Evolutionary conservation across 805 yeast genomes (phyloP).

Genomic region (Sugiyamaella marilandica): DNA sequence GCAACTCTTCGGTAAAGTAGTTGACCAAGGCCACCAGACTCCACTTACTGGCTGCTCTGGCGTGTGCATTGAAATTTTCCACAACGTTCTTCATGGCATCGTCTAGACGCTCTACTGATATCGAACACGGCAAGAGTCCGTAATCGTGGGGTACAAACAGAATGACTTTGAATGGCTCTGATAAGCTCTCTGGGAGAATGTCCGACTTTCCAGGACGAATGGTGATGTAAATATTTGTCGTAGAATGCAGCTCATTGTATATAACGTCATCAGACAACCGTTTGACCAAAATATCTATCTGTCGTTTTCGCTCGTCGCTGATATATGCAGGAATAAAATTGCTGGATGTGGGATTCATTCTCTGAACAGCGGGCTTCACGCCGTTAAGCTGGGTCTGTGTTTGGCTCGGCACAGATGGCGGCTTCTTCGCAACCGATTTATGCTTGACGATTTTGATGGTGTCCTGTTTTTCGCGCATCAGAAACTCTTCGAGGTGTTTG

Average conservation of each 20-base stretch:
- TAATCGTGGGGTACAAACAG: conserved; percentile 21
- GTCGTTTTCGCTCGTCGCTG: conserved; percentile 17
- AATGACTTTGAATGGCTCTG: conserved; percentile 10
- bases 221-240: conserved; percentile 10
- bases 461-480: conserved; percentile 54
- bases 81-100: conserved; percentile 19
- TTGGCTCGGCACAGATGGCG: background rate
- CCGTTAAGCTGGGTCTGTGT: background rate
- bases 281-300: conserved; percentile 17
- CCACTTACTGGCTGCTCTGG: conserved; percentile 17
- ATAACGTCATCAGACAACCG: conserved; percentile 14
- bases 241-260: conserved; percentile 5
- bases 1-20: conserved; percentile 17
- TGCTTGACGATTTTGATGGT: conserved; percentile 56
- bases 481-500: conserved; percentile 51
- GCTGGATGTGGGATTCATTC: conserved; percentile 5
- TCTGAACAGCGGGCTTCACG: background rate
- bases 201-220: conserved; percentile 14
- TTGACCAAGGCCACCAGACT: conserved; percentile 21
- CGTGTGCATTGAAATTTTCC: conserved; percentile 22
- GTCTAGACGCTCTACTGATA: conserved; percentile 13
- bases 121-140: conserved; percentile 17
- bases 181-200: conserved; percentile 17
- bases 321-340: conserved; percentile 20
- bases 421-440: conserved; percentile 5